A percentile compares a stretch with the other conserved stretches of the same genome.
Evolutionary conservation across 345 rosid species (phyloP).

Genomic region (Sonneratia caseolaris): DNA sequence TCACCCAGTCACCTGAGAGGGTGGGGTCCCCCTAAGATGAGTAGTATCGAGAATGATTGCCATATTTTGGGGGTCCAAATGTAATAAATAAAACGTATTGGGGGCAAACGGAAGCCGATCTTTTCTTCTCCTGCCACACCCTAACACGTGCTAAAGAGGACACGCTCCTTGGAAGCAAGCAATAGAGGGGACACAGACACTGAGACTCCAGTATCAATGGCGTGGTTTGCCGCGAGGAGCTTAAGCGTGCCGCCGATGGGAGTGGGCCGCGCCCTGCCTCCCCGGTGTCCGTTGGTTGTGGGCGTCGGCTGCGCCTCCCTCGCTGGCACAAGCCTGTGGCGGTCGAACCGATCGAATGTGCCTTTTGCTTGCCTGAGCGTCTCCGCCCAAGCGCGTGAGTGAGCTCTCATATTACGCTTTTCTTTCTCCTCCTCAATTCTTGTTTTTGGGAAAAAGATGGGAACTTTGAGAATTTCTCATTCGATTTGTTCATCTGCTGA

Average conservation of each 20-base stretch:
- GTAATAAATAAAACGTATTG: too few relatives aligned
- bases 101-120: too few relatives aligned
- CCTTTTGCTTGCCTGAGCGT: slow-evolving; percentile 41
- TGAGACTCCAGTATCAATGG: slow-evolving; percentile 14
- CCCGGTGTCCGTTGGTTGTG: slow-evolving; percentile 18
- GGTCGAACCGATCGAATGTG: slow-evolving; percentile 14
- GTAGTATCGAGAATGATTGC: too few relatives aligned
- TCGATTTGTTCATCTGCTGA: neutral
- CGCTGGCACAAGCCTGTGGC: slow-evolving; percentile 22
- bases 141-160: too few relatives aligned
- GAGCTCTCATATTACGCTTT: neutral
- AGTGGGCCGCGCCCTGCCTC: slow-evolving; percentile 16
- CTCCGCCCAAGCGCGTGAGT: slow-evolving; percentile 29
- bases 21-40: too few relatives aligned
- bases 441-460: neutral
- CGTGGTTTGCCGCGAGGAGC: slow-evolving; percentile 32
- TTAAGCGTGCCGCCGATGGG: slow-evolving; percentile 25
- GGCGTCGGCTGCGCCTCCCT: slow-evolving; percentile 32
- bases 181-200: neutral
- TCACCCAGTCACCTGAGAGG: too few relatives aligned
- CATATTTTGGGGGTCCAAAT: too few relatives aligned
- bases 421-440: too few relatives aligned
- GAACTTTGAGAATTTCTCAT: neutral
- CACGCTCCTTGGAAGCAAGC: too few relatives aligned
- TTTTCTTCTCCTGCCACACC: too few relatives aligned